A percentile compares a stretch with the other conserved stretches of the same genome.
These are phyloP conservation scores for Lavandula angustifolia DNA, from an alignment of 257 asterid species.

Conservation along the genomic window DNA sequence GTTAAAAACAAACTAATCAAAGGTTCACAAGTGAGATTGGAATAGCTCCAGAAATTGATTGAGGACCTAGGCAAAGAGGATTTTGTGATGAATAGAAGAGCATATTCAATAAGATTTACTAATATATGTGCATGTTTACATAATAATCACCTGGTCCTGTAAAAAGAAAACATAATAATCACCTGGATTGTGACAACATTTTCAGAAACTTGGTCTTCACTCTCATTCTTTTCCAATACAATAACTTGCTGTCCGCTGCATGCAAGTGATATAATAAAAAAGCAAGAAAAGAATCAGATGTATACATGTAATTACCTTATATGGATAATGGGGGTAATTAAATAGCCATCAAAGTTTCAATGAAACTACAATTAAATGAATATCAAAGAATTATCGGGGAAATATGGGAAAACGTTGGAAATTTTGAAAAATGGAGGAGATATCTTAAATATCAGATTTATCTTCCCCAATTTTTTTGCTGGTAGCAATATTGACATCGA, in stretches of 20 bases:
- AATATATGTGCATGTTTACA: conserved; percentile 17
- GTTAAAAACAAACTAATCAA: background rate
- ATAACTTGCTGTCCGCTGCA: conserved; percentile 88
- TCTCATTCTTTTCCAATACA: conserved; percentile 61
- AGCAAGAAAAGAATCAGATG: conserved; percentile 24
- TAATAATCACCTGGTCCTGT: conserved; percentile 43
- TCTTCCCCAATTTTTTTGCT: background rate
- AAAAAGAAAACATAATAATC: conserved; percentile 9
- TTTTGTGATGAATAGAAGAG: conserved; percentile 12
- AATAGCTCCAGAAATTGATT: conserved; percentile 4
- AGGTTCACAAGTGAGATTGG: background rate
- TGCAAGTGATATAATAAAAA: conserved; percentile 32
- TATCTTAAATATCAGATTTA: background rate
- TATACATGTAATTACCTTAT: conserved; percentile 10
- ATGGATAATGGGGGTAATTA: no score
- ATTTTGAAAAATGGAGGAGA: background rate
- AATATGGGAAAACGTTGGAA: background rate
- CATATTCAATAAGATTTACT: background rate
- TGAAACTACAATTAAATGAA: background rate
- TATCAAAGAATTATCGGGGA: background rate
- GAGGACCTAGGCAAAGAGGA: conserved; percentile 14
- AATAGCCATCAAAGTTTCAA: no score
- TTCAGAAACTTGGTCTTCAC: conserved; percentile 56
- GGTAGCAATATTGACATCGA: background rate
- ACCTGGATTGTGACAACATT: conserved; percentile 80